Evolutionary conservation across 106 monocot genomes (phyloP), one percentile per base, ranked within the genome.

Genomic region (Acorus calamus): DNA sequence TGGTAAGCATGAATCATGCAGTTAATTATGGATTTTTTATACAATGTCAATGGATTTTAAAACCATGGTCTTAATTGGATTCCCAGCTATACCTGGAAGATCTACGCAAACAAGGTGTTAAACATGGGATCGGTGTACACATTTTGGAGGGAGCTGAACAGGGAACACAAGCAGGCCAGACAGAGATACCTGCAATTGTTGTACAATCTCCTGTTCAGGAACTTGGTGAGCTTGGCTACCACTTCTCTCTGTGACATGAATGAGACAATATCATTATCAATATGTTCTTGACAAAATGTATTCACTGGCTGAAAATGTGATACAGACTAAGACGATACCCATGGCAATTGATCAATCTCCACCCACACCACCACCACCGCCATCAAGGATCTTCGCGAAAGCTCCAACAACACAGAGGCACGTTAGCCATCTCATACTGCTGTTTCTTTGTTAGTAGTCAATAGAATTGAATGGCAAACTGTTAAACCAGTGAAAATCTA

Each of bases 31-130:
- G 28, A 28, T 28, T 28, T 28, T 28, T 28, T 0, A 28, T 28
- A 28, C 28, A 28, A 28, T 28, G 28, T 28, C 28, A 28, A 28
- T 28, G 28, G 28, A 28, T 28, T 28, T 28, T 28, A 0, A 28
- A 28, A 1, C 28, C 28, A 28, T 28, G 28, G 28, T 28, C 28
- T 28, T 14, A n/a, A 12, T 41, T 56, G 7, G 28, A 14, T 49
- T 14, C 45, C 47, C 74, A 96, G 94, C 59, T 96, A 96, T 61
- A 87, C 90, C 60, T 96, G 94, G 94, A 90, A 96, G 80, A 96
- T 96, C 6, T 96, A 96, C 47, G 96, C 96, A 28, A 87, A 75
- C 59, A 96, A 83, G 63, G 86, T 86, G 47, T 50, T 91, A 59
- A 80, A 91, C 74, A 96, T 87, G 91, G 87, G 84, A 63, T 82